Base-by-base conservation (phyloP, 345 rosid species). In the Heritiera fomes region DNA sequence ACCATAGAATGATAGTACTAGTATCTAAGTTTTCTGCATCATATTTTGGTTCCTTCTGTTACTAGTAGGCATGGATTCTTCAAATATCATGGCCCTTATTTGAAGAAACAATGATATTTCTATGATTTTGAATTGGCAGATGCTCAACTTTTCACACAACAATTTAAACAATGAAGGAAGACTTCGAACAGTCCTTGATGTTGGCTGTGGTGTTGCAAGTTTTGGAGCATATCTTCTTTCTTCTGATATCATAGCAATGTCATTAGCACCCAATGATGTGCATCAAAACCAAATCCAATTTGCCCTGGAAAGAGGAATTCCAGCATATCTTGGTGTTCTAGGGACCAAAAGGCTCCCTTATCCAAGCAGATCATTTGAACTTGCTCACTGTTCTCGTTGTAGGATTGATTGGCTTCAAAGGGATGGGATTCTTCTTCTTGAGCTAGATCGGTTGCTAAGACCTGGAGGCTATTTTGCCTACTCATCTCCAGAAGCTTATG, bases 201-300 rank as follows among this genome's bases (percentile, higher is more conserved):
- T 96, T 75, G 99, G 99, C 18, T 96, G 98, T 30, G 99, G 99
- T 70, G 99, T 96, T 73, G 99, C 99, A 6, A 96, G 98, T 85
- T 96, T 96, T 83, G 99, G 99, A 82, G 99, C 87, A 34, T 96
- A 94, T 80, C 93, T 96, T 74, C 91, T 96, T 53, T 88, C 98
- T 62, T 94, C 98, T 41, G 90, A 94, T 81, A 89, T 96, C 62
- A 83, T 96, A 13, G 67, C 99, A 46, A 89, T 96, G 97, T 94
- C 99, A 6, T 77, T 96, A 75, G 99, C 99, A 8, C 99, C 99
- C 60, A 96, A 96, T 62, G 99, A 96, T 77, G 99, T 96, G 81
- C 99, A 96, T 86, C 98, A 96, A 83, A 96, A 96, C 87, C 99
- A 96, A 88, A 96, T 96, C 84, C 99, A 96, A 79, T 96, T 96